Evolutionary conservation across 1,284 basidiomycete species (phyloP).

Genomic region (Cutaneotrichosporon sp.): DNA sequence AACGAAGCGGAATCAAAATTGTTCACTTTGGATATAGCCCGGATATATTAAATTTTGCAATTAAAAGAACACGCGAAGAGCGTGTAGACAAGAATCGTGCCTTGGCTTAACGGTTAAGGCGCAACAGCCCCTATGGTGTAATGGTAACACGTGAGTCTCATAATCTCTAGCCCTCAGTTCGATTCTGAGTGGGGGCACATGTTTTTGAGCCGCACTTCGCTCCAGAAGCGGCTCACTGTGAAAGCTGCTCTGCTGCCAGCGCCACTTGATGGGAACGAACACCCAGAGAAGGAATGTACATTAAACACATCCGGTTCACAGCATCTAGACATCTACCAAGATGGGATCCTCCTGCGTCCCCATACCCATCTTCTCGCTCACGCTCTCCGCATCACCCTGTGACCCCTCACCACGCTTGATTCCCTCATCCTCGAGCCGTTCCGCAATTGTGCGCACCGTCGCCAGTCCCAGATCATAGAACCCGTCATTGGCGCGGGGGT

Average conservation of each 20-base stretch:
- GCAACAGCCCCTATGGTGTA: conserved; percentile 2
- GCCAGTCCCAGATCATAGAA: conserved; percentile 79
- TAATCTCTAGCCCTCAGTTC: conserved; percentile 8
- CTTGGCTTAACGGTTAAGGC: not conserved
- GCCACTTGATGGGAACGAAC: no score
- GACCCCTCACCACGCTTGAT: conserved; percentile 10
- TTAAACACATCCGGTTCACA: no score
- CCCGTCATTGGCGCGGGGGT: conserved; percentile 72
- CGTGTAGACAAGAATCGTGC: no score
- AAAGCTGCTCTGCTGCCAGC: no score
- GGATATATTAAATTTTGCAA: no score
- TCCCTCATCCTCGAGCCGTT: conserved; percentile 41
- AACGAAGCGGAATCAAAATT: no score
- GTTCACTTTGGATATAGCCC: no score
- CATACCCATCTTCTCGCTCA: conserved; percentile 1
- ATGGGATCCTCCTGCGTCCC: not conserved
- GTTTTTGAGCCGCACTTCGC: no score
- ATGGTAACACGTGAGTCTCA: conserved; percentile 8
- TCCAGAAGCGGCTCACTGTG: no score
- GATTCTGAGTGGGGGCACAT: conserved; percentile 5
- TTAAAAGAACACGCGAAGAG: no score
- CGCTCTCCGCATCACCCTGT: not conserved
- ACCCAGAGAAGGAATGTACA: no score
- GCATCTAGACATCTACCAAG: not conserved
- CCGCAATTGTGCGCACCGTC: conserved; percentile 50